Conservation (phyloP, 1,139 yeast genomes). For the Hemisphaericaspora xylanilytica region DNA sequence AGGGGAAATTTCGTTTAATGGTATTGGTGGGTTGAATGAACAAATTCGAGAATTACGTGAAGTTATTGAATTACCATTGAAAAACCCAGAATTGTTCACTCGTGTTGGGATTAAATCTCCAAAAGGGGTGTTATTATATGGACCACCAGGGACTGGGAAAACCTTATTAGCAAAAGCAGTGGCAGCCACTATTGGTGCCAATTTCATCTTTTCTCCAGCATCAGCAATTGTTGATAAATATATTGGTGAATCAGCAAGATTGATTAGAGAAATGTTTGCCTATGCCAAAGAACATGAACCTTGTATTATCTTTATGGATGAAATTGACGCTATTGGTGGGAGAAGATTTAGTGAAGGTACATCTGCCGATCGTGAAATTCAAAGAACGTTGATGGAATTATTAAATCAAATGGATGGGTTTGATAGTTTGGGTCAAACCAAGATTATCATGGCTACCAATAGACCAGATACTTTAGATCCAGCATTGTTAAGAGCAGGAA, state of each 20-base stretch:
- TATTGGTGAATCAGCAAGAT: slow-evolving; percentile 96
- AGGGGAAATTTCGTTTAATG: slow-evolving; percentile 91
- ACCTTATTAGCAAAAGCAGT: slow-evolving; percentile 95
- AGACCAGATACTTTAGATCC: slow-evolving; percentile 99
- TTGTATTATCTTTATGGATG: slow-evolving; percentile 98
- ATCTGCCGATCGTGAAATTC: slow-evolving; percentile 98
- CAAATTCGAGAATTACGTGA: slow-evolving; percentile 96
- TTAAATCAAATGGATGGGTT: slow-evolving; percentile 99
- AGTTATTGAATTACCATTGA: slow-evolving; percentile 94
- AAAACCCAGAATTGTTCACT: slow-evolving; percentile 92
- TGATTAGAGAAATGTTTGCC: slow-evolving; percentile 97
- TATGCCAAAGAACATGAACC: slow-evolving; percentile 99
- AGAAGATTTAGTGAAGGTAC: slow-evolving; percentile 98
- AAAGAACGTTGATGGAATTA: slow-evolving; percentile 97
- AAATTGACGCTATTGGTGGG: slow-evolving; percentile 98
- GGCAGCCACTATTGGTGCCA: slow-evolving; percentile 98
- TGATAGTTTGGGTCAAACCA: slow-evolving; percentile 94
- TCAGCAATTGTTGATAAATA: slow-evolving; percentile 98
- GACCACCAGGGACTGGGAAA: slow-evolving; percentile 99
- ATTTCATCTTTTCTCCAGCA: slow-evolving; percentile 96
- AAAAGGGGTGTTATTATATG: slow-evolving; percentile 93
- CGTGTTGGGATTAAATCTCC: slow-evolving; percentile 98
- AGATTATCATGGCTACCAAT: slow-evolving; percentile 98
- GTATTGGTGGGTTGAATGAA: slow-evolving; percentile 95
- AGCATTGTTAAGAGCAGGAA: slow-evolving; percentile 97